phyloP scores from a whole-genome alignment of 75 land plant species.

The Picea glauca region DNA sequence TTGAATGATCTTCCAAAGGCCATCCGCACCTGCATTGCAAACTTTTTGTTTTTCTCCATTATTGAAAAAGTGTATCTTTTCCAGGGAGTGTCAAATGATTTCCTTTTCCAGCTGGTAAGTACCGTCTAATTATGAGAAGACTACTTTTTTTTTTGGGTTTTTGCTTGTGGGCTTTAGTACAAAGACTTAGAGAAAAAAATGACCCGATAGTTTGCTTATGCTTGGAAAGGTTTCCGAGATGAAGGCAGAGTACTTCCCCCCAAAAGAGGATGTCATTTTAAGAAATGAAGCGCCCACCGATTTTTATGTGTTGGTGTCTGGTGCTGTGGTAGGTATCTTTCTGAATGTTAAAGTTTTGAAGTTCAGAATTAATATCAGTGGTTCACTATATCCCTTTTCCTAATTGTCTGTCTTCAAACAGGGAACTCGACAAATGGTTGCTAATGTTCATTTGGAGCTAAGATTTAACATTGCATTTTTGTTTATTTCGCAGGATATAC shows the following conservation, averaged over 20 bases:
- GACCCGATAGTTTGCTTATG: background rate
- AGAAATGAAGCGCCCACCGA: constrained; percentile 73
- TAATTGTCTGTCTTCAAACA: background rate
- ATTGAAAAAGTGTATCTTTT: constrained; percentile 45
- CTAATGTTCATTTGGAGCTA: background rate
- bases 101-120: constrained; percentile 47
- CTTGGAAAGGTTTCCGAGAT: constrained; percentile 55
- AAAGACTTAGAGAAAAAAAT: too few relatives aligned
- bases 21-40: constrained; percentile 40
- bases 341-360: too few relatives aligned
- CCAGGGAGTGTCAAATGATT: constrained; percentile 26
- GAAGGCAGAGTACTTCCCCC: constrained; percentile 68
- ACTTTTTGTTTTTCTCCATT: constrained; percentile 28
- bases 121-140: background rate
- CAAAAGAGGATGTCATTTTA: constrained; percentile 56
- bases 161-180: too few relatives aligned
- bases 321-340: constrained; percentile 38
- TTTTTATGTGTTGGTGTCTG: constrained; percentile 57
- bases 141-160: too few relatives aligned
- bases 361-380: too few relatives aligned
- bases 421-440: background rate
- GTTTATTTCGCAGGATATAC: background rate
- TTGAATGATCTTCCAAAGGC: constrained; percentile 56
- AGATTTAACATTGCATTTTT: background rate
- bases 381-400: background rate